A percentile compares a stretch with the other conserved stretches of the same genome.
phyloP scores from a whole-genome alignment of 352 stramenopile species.

The Globisporangium cylindrosporum region DNA sequence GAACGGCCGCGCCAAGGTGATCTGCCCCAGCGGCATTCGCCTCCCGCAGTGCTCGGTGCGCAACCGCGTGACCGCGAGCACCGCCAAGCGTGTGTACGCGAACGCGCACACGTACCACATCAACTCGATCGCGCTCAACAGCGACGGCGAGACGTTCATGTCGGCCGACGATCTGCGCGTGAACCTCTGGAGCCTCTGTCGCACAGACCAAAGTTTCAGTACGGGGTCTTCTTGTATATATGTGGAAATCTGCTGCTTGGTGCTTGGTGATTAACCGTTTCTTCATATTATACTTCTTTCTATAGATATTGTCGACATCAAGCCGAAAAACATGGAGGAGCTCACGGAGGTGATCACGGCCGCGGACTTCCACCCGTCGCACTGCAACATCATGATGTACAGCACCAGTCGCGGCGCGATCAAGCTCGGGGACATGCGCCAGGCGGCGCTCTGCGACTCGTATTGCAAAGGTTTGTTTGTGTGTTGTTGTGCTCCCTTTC shows the following conservation, averaged over 20 bases:
- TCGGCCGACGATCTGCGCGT: constrained; percentile 95
- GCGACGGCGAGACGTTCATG: constrained; percentile 95
- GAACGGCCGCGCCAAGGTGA: constrained; percentile 20
- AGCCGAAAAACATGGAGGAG: constrained; percentile 96
- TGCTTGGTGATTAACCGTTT: not conserved
- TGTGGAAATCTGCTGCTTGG: constrained; percentile 6
- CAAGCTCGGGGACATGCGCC: constrained; percentile 92
- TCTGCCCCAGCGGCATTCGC: constrained; percentile 34
- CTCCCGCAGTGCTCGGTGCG: constrained; percentile 54
- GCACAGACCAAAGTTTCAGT: constrained; percentile 91
- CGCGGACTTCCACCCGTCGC: constrained; percentile 91
- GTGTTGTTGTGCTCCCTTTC: not conserved
- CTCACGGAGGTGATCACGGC: constrained; percentile 96
- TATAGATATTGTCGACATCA: constrained; percentile 95
- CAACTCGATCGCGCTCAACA: constrained; percentile 94
- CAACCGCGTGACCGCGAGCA: constrained; percentile 66
- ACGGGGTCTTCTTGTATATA: constrained; percentile 15
- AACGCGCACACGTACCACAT: constrained; percentile 98
- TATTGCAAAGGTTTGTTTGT: constrained; percentile 58
- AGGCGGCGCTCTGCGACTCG: constrained; percentile 84
- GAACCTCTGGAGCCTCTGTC: constrained; percentile 94
- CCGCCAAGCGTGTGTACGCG: constrained; percentile 82
- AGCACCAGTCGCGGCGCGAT: constrained; percentile 91
- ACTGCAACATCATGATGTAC: constrained; percentile 96
- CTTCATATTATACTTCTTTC: not conserved